These are phyloP conservation scores for Telopea speciosissima DNA, from an alignment of 177 flowering plant genomes.

Conservation along the genomic window DNA sequence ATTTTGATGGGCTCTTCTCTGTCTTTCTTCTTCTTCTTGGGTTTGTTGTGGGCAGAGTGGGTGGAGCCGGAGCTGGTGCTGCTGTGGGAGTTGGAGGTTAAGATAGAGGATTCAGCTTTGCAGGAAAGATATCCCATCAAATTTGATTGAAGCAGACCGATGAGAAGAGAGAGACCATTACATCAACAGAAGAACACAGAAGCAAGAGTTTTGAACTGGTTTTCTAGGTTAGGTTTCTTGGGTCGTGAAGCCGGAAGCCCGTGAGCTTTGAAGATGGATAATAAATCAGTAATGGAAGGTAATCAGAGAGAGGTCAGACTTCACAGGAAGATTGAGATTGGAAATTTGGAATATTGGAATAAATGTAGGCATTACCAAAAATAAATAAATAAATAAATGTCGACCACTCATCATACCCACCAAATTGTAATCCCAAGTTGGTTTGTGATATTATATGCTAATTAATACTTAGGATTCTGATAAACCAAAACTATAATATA, in stretches of 20 bases:
- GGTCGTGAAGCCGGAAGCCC: neutral
- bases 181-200: neutral
- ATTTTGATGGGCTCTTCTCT: slow-evolving; percentile 30
- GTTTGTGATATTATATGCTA: too few relatives aligned
- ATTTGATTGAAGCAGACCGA: neutral
- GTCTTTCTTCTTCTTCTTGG: slow-evolving; percentile 8
- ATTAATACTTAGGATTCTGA: too few relatives aligned
- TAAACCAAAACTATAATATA: too few relatives aligned
- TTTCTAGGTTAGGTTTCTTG: neutral
- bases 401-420: neutral
- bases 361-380: too few relatives aligned
- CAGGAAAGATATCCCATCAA: slow-evolving; percentile 77
- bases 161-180: neutral
- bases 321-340: too few relatives aligned
- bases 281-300: too few relatives aligned
- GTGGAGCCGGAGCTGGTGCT: slow-evolving; percentile 10
- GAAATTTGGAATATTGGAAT: too few relatives aligned
- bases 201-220: too few relatives aligned
- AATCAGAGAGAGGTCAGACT: too few relatives aligned
- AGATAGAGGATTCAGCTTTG: slow-evolving; percentile 59
- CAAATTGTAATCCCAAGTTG: neutral
- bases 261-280: too few relatives aligned
- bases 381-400: too few relatives aligned
- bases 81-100: slow-evolving; percentile 29
- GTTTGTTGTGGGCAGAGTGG: slow-evolving; percentile 5